A percentile compares a stretch with the other conserved stretches of the same genome.
phyloP scores from a whole-genome alignment of 177 flowering plant genomes.

The Vitis hybrid region DNA sequence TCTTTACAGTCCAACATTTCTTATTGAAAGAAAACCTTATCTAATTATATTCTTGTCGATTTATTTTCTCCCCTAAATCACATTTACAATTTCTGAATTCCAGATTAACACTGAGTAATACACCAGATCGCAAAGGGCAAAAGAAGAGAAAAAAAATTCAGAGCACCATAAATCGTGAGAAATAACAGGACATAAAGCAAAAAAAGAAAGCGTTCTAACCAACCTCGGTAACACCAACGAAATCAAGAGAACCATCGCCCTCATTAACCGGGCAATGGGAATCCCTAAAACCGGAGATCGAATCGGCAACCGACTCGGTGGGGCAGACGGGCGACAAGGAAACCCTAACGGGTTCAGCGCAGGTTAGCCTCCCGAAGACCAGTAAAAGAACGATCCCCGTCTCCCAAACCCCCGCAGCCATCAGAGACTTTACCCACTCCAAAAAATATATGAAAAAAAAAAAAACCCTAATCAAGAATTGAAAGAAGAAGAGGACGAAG shows the following conservation, averaged over 20 bases:
- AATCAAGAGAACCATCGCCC: slow-evolving; percentile 6
- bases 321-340: slow-evolving; percentile 31
- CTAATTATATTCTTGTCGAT: no score
- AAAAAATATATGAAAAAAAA: not conserved
- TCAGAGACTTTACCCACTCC: not conserved
- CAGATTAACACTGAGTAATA: no score
- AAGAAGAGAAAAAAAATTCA: no score
- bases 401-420: slow-evolving; percentile 28
- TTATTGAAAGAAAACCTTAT: no score
- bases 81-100: no score
- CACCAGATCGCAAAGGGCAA: no score
- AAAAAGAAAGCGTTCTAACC: not conserved
- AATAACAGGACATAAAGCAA: not conserved
- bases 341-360: slow-evolving; percentile 23
- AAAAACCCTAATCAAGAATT: not conserved
- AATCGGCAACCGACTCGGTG: slow-evolving; percentile 23
- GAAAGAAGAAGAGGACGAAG: not conserved
- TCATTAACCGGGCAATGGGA: slow-evolving; percentile 11
- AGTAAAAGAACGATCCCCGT: slow-evolving; percentile 22
- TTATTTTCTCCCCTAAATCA: no score
- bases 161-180: no score
- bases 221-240: slow-evolving; percentile 42
- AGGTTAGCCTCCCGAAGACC: slow-evolving; percentile 22
- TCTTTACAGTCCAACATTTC: no score
- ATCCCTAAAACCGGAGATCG: slow-evolving; percentile 39